Evolutionary conservation across 495 filamentous ascomycete species (phyloP).

Genomic region (Aspergillus leporis): DNA sequence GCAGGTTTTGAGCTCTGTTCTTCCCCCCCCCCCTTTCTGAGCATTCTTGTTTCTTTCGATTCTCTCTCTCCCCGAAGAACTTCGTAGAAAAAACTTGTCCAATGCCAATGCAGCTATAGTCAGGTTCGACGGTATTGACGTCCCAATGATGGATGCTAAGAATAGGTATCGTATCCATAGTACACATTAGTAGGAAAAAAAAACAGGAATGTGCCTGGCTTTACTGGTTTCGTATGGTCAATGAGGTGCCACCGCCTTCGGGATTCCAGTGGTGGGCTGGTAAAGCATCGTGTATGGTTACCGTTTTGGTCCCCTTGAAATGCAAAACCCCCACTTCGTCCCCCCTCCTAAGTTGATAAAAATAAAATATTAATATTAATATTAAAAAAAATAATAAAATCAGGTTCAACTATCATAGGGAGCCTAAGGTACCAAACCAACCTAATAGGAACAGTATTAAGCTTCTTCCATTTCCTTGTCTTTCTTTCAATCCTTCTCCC

Average conservation of each 20-base stretch:
- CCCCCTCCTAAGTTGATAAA: not conserved
- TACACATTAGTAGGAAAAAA: not conserved
- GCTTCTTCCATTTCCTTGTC: not conserved
- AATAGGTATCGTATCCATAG: not conserved
- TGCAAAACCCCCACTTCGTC: not conserved
- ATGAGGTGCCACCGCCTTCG: not conserved
- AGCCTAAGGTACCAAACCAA: constrained; percentile 5
- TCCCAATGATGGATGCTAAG: not conserved
- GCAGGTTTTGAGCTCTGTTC: no score
- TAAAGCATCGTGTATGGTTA: not conserved
- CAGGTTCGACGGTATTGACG: not conserved
- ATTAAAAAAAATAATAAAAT: not conserved
- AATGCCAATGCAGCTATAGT: no score
- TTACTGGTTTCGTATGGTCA: not conserved
- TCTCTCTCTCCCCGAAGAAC: no score
- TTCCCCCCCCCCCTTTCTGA: no score
- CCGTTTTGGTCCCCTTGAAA: not conserved
- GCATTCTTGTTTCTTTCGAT: no score
- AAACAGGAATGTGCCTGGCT: not conserved
- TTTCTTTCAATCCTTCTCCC: constrained; percentile 4
- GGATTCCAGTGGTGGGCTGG: not conserved
- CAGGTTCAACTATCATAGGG: not conserved
- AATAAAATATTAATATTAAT: not conserved
- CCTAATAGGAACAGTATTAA: not conserved
- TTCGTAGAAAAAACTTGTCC: no score